Base-by-base conservation (phyloP, 169 alveolate genomes). In the Prorocentrum cordatum region DNA sequence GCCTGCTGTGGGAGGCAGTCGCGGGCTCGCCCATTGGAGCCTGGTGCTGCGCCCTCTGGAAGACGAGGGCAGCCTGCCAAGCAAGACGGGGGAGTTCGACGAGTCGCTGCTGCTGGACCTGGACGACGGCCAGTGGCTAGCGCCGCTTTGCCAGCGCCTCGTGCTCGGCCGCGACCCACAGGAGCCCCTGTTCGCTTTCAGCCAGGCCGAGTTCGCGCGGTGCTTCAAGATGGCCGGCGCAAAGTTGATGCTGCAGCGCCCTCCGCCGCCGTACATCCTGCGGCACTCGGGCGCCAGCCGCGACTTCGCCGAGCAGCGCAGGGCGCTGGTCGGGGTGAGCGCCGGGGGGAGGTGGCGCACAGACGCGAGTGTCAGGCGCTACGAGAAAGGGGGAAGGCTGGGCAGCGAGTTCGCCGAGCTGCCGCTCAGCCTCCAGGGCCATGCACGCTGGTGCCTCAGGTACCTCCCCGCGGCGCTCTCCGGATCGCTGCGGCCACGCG, bases 301-400 rank as follows among this genome's bases (percentile, higher is more conserved):
- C n/a, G 80, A 68, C 61, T 35, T 68, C 22, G 12, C 20, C 24
- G 24, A 3, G 36, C 7, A 24, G 9, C 59, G 29, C 38, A 0
- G 80, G 3, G 4, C 61, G 0, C 80, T 68, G 61, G 36, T 36
- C 16, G 80, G 36, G n/a, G 47, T 68, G 24, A 54, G 36, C 36
- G 6, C 9, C 7, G 4, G 61, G 47, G 80, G 80, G 10, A 6
- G 80, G 10, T 68, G 80, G 80, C 5, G 35, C n/a, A 7, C 80
- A 7, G 5, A 4, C 42, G n/a, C 26, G 22, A 20, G 36, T 7
- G 62, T 68, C 36, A 26, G 80, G 22, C 59, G 80, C 2, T 68
- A 68, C 80, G 80, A 68, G 35, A 68, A 68, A 24, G 80, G 80
- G 16, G 61, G 80, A 5, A 5, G 61, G 61, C 14, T 68, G 26